Conservation (phyloP, 441 rosid species). For the Francoa sonchifolia region DNA sequence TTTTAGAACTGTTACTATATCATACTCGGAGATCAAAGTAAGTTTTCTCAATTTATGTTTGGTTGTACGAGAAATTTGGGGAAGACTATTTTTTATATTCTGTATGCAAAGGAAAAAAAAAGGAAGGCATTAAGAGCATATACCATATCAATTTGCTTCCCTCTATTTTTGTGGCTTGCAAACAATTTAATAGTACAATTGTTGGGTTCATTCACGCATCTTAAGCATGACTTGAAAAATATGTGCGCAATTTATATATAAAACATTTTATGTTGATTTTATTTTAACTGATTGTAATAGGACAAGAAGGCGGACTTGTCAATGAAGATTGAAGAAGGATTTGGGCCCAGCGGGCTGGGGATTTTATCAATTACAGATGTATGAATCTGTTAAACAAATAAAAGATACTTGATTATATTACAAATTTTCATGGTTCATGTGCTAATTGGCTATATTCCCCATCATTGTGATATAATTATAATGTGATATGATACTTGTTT, state of each 20-base stretch:
- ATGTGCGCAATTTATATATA: background rate
- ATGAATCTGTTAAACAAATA: no score
- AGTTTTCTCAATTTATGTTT: slow-evolving; percentile 10
- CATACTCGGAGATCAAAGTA: slow-evolving; percentile 68
- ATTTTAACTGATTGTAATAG: slow-evolving; percentile 26
- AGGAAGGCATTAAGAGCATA: background rate
- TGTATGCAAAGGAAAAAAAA: background rate
- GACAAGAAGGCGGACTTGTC: slow-evolving; percentile 54
- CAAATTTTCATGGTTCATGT: no score
- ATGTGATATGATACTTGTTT: no score
- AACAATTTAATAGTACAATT: background rate
- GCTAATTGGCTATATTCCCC: no score
- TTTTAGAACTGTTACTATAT: slow-evolving; percentile 51
- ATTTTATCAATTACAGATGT: slow-evolving; percentile 61
- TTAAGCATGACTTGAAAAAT: no score
- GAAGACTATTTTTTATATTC: background rate
- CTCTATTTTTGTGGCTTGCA: background rate
- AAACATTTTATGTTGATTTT: slow-evolving; percentile 1
- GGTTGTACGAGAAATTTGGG: slow-evolving; percentile 5
- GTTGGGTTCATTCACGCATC: no score
- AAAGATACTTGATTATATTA: no score
- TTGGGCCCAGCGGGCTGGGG: slow-evolving; percentile 81
- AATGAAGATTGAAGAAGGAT: slow-evolving; percentile 61
- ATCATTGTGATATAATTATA: no score
- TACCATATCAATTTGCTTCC: background rate